phyloP scores from a whole-genome alignment of 805 yeast genomes.

The Nematodospora valgi region DNA sequence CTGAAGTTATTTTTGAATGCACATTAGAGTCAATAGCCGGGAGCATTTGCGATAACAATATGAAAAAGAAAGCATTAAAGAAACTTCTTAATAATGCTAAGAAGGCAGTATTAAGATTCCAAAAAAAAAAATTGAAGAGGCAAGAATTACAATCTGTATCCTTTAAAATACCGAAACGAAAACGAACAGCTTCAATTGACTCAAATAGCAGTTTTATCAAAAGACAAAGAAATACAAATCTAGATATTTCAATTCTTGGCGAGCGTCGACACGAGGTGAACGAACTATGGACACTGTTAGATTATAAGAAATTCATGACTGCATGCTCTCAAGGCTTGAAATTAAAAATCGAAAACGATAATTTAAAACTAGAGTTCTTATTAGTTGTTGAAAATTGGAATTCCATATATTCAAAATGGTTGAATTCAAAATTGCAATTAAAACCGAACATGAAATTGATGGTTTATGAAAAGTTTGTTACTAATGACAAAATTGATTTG shows the following conservation, averaged over 20 bases:
- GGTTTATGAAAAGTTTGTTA: slow-evolving; percentile 24
- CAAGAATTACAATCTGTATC: slow-evolving; percentile 24
- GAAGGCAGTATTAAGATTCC: slow-evolving; percentile 19
- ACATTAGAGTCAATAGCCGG: slow-evolving; percentile 46
- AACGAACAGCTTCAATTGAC: slow-evolving; percentile 14
- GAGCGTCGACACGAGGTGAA: slow-evolving; percentile 33
- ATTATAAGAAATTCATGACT: slow-evolving; percentile 32
- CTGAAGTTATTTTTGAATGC: slow-evolving; percentile 49
- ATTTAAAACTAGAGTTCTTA: slow-evolving; percentile 29
- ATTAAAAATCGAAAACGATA: slow-evolving; percentile 16
- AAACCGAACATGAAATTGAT: slow-evolving; percentile 23
- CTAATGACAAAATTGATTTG: slow-evolving; percentile 25
- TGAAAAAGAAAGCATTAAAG: slow-evolving; percentile 29
- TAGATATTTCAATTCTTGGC: slow-evolving; percentile 13
- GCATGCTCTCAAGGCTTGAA: slow-evolving; percentile 25
- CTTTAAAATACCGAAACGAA: slow-evolving; percentile 19
- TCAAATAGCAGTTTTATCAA: slow-evolving; percentile 8
- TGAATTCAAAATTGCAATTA: slow-evolving; percentile 42
- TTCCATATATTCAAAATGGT: slow-evolving; percentile 46
- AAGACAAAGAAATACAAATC: background rate
- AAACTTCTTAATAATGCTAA: slow-evolving; percentile 23
- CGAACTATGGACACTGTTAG: slow-evolving; percentile 48
- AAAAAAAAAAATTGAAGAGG: slow-evolving; percentile 26
- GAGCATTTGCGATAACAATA: slow-evolving; percentile 22
- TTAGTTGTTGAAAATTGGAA: slow-evolving; percentile 50